phyloP scores from a whole-genome alignment of 108 stramenopile genomes.

The Epipyxis sp. region DNA sequence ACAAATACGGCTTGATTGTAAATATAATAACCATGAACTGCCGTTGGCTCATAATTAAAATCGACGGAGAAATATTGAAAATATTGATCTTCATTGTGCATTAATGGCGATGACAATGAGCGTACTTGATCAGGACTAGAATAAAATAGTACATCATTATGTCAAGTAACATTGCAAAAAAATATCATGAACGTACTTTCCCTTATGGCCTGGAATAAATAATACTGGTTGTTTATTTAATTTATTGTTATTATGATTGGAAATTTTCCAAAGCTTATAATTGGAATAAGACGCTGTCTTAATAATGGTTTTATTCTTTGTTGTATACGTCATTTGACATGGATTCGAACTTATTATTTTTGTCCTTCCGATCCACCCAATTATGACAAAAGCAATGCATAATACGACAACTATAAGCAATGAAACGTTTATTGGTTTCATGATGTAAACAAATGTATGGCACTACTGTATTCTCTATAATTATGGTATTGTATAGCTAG shows the following conservation, averaged over 20 bases:
- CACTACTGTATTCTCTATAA: no score
- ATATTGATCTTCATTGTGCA: constrained; percentile 8
- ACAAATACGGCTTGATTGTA: constrained; percentile 1
- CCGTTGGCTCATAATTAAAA: not conserved
- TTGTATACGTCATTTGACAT: constrained; percentile 14
- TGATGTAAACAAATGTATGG: no score
- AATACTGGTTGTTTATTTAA: constrained; percentile 3
- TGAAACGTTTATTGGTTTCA: no score
- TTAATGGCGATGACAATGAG: not conserved
- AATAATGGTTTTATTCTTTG: not conserved
- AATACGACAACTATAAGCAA: not conserved
- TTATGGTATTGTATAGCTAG: no score
- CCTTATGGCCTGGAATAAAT: constrained; percentile 25
- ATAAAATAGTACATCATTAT: not conserved
- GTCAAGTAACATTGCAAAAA: not conserved
- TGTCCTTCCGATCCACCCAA: not conserved
- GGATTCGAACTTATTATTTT: not conserved
- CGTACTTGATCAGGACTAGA: constrained; percentile 7
- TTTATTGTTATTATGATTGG: not conserved
- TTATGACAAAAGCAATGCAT: not conserved
- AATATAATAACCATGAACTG: constrained; percentile 21
- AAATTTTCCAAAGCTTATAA: constrained; percentile 13
- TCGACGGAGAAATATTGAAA: constrained; percentile 28
- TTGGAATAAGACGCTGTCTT: not conserved
- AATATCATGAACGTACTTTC: constrained; percentile 20